Evolutionary conservation across 2,329 filamentous ascomycete species (phyloP).

Genomic region (Cladosporium sp.): DNA sequence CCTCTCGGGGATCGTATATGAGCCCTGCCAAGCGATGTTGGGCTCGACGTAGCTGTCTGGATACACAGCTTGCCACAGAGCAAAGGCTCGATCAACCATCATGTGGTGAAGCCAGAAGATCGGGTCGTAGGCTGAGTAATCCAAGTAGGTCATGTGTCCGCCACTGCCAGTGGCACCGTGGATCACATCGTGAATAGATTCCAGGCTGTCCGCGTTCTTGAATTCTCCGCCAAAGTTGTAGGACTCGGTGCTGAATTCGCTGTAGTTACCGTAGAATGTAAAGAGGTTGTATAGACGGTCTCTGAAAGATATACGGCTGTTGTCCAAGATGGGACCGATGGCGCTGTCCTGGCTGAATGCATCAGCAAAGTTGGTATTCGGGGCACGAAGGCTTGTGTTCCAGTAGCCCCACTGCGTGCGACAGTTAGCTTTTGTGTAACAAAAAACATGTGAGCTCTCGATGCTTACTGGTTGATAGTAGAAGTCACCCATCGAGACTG

Average conservation of each 20-base stretch:
- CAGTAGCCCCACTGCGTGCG: slow-evolving; percentile 58
- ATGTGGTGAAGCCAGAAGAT: slow-evolving; percentile 75
- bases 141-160: slow-evolving; percentile 71
- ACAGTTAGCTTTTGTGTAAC: not conserved
- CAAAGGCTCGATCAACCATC: slow-evolving; percentile 73
- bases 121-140: slow-evolving; percentile 77
- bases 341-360: slow-evolving; percentile 62
- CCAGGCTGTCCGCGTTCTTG: slow-evolving; percentile 59
- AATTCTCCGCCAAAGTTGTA: slow-evolving; percentile 52
- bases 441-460: not conserved
- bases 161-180: slow-evolving; percentile 58
- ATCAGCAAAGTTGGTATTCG: slow-evolving; percentile 41
- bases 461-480: slow-evolving; percentile 61
- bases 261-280: slow-evolving; percentile 67
- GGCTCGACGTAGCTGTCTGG: slow-evolving; percentile 67
- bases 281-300: slow-evolving; percentile 67
- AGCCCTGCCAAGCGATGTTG: slow-evolving; percentile 54
- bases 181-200: slow-evolving; percentile 51
- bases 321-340: slow-evolving; percentile 56
- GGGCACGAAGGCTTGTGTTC: slow-evolving; percentile 64
- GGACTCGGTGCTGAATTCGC: slow-evolving; percentile 69
- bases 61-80: slow-evolving; percentile 76
- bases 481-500: slow-evolving; percentile 61
- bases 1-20: slow-evolving; percentile 62
- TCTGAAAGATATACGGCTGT: slow-evolving; percentile 57